A percentile compares a stretch with the other conserved stretches of the same genome.
Evolutionary conservation across 768 basidiomycete species (phyloP).

Genomic region (Tremella mesenterica): DNA sequence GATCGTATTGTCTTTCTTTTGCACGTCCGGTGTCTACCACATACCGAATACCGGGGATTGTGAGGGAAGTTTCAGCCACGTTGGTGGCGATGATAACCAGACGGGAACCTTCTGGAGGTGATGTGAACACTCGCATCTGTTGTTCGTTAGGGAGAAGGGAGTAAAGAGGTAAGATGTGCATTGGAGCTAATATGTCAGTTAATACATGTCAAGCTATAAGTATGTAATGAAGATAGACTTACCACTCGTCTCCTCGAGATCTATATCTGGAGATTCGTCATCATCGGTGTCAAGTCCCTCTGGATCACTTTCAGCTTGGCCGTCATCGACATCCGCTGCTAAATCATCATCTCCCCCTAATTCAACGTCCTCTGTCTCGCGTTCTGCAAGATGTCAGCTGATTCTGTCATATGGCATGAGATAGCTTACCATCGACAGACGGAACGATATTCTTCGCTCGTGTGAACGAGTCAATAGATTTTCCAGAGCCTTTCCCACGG

Average conservation of each 20-base stretch:
- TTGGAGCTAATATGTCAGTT: constrained; percentile 69
- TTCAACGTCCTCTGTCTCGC: constrained; percentile 46
- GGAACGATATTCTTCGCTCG: constrained; percentile 51
- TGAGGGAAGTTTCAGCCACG: constrained; percentile 92
- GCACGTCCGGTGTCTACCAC: constrained; percentile 94
- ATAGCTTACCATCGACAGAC: constrained; percentile 14
- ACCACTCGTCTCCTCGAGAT: no score
- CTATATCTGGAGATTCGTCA: constrained; percentile 46
- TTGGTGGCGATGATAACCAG: constrained; percentile 93
- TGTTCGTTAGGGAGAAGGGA: constrained; percentile 85
- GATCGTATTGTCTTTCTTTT: constrained; percentile 88
- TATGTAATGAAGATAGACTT: no score
- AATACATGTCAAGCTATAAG: no score
- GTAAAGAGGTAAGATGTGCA: constrained; percentile 91
- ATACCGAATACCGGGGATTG: constrained; percentile 93
- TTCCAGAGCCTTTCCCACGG: constrained; percentile 49
- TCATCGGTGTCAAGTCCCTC: constrained; percentile 60
- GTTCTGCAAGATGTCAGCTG: constrained; percentile 23
- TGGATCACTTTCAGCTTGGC: constrained; percentile 53
- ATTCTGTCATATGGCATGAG: background rate
- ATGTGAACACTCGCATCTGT: constrained; percentile 85
- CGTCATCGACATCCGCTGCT: constrained; percentile 52
- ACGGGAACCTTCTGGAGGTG: constrained; percentile 69
- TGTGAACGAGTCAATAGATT: no score
- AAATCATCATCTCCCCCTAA: constrained; percentile 52